Base-by-base conservation (phyloP, 371 early-diverging fungal species). In the Haplosporangium sp. region DNA sequence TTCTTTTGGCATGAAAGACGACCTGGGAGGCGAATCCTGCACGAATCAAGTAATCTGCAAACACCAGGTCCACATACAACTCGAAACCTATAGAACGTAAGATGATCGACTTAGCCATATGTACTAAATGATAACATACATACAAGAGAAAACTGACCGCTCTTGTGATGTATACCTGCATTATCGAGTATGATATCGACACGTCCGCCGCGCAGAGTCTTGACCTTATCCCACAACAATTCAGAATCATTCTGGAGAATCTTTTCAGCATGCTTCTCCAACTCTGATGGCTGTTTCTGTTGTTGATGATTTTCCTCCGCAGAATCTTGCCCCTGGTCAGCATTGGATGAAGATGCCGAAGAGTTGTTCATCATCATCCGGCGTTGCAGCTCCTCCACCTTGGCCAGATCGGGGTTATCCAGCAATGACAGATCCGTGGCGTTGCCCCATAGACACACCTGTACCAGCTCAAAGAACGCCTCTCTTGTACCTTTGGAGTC, bases 361-460 rank as follows among this genome's bases (percentile, higher is more conserved):
- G 64, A 7, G 64, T 73, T 42, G n/a, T 48, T 50, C 70, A 62
- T 72, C 76, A 76, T 71, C 68, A 77, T 58, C 29, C 79, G 82
- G 20, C 87, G 86, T 64, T 95, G 95, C 67, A 93, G 79, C 57
- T 87, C 86, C 58, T 90, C 85, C 43, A 95, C 85, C 41, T 90
- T 91, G 48, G 87, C 90, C 66, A 86, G 84, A 48, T 85, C 87
- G 61, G 93, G 87, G 63, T 93, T 89, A 18, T 90, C 89, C 63
- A 95, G 81, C 67, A 96, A 82, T 51, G 93, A 92, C 67, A 96
- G 81, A 72, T 96, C 96, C 3, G 92, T 93, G 23, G 93, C 92
- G 83, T 96, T 96, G 2, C 96, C 96, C 96, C 96, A 96, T 45
- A 96, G 81, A 23, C 90, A 91, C 36, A 92, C 86, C 76, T 93